Evolutionary conservation across 441 rosid species (phyloP).

Genomic region (Jatropha multifida): DNA sequence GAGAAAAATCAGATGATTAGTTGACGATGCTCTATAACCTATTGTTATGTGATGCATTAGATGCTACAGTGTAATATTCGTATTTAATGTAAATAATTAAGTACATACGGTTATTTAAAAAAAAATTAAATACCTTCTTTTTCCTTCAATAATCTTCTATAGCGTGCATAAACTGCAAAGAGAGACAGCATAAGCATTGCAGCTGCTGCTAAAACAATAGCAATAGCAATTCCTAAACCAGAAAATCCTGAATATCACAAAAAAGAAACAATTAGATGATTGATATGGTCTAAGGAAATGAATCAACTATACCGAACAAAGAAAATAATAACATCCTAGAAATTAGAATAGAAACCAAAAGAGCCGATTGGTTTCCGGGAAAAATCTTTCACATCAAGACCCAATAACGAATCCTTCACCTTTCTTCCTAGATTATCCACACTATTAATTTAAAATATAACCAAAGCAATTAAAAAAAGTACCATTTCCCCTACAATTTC

Average conservation of each 20-base stretch:
- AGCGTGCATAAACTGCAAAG: conserved; percentile 43
- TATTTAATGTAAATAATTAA: no score
- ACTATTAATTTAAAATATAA: not conserved
- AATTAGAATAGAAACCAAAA: not conserved
- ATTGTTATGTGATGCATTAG: no score
- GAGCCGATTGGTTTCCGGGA: conserved; percentile 9
- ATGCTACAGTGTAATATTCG: no score
- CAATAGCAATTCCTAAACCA: conserved; percentile 36
- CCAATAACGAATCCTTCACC: not conserved
- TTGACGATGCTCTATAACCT: no score
- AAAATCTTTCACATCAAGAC: not conserved
- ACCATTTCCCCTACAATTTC: not conserved
- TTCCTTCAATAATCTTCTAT: conserved; percentile 38
- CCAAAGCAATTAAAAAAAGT: not conserved
- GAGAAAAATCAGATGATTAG: not conserved
- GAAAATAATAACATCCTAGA: not conserved
- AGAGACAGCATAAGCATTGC: conserved; percentile 51
- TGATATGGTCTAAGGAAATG: not conserved
- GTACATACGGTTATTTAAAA: no score
- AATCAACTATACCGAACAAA: not conserved
- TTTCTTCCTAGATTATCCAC: no score
- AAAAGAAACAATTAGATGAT: not conserved
- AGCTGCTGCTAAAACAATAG: conserved; percentile 43
- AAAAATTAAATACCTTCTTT: conserved; percentile 46
- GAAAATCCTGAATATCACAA: conserved; percentile 35